phyloP scores from a whole-genome alignment of 768 basidiomycete genomes.

The Boletus rubropictus region DNA sequence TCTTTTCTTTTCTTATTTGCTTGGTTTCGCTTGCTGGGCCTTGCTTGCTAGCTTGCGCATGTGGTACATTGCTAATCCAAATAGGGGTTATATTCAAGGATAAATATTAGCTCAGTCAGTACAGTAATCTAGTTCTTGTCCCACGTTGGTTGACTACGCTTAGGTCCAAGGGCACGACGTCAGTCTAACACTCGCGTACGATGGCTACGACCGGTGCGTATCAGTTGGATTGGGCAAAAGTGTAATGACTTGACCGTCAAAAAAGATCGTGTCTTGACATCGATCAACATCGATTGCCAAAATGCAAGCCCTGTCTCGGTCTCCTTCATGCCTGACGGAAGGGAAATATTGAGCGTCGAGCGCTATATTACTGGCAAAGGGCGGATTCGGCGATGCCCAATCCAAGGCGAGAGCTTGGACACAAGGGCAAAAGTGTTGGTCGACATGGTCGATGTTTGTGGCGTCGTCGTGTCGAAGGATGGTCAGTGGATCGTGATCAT shows the following conservation, averaged over 20 bases:
- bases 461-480: conserved; percentile 5
- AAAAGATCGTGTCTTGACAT: background rate
- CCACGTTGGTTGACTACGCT: too few relatives aligned
- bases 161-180: too few relatives aligned
- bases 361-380: background rate
- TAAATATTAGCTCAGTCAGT: too few relatives aligned
- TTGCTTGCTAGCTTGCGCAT: too few relatives aligned
- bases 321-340: conserved; percentile 2
- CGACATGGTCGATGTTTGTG: background rate
- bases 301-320: conserved; percentile 2
- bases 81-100: too few relatives aligned
- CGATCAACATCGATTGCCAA: conserved; percentile 7
- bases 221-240: background rate
- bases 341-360: conserved; percentile 5
- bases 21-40: too few relatives aligned
- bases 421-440: background rate
- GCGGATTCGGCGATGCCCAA: background rate
- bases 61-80: too few relatives aligned
- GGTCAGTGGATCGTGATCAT: conserved; percentile 7
- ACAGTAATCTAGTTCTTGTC: too few relatives aligned
- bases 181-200: background rate
- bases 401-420: background rate
- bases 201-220: background rate
- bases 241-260: background rate
- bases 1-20: too few relatives aligned